Conservation (phyloP, 2,329 filamentous ascomycete species). For the Exophiala spinifera region DNA sequence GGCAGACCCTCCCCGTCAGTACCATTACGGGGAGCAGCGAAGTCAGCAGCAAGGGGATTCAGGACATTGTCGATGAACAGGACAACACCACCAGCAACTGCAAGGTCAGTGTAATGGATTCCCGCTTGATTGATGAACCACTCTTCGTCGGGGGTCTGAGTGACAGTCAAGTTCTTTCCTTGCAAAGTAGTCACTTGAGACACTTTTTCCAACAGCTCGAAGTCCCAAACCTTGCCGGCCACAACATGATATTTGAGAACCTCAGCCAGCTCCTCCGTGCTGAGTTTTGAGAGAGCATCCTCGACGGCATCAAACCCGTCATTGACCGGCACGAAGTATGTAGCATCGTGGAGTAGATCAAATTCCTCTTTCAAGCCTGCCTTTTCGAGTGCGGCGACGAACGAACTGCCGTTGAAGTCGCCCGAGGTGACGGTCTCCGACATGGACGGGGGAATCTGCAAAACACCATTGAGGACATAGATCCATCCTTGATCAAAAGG, state of each 20-base stretch:
- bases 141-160: constrained; percentile 4
- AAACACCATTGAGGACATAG: constrained; percentile 12
- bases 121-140: constrained; percentile 16
- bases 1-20: constrained; percentile 10
- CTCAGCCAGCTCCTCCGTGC: constrained; percentile 10
- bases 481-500: constrained; percentile 12
- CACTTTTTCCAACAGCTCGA: not conserved
- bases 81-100: constrained; percentile 10
- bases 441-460: constrained; percentile 5
- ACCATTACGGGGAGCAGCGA: constrained; percentile 9
- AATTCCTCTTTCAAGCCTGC: constrained; percentile 14
- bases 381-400: constrained; percentile 9
- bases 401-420: constrained; percentile 19
- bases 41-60: constrained; percentile 8
- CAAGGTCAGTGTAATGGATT: constrained; percentile 10
- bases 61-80: constrained; percentile 19
- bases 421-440: constrained; percentile 4
- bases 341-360: constrained; percentile 14
- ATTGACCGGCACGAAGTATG: constrained; percentile 10
- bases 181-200: constrained; percentile 16
- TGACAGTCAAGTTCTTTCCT: constrained; percentile 13
- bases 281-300: constrained; percentile 11
- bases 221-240: constrained; percentile 3
- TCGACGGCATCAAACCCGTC: constrained; percentile 9
- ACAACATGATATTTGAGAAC: constrained; percentile 19